Conservation (phyloP, 768 basidiomycete genomes). For the Mycena amicta region DNA sequence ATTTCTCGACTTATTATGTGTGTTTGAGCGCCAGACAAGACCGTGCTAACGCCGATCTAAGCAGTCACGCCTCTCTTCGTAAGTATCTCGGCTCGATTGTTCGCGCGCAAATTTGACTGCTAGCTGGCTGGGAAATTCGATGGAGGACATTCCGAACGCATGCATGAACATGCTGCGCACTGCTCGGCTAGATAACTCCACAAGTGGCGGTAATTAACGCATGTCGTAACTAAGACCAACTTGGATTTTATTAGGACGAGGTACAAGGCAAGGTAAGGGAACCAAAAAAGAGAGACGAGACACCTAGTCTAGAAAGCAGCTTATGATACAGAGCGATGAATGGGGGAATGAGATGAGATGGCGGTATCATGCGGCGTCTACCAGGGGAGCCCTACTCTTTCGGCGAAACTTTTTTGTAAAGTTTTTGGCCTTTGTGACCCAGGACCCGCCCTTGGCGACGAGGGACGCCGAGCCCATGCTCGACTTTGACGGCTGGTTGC, state of each 20-base stretch:
- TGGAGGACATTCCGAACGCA: no score
- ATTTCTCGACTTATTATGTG: neutral
- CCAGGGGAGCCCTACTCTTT: constrained; percentile 32
- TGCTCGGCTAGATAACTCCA: no score
- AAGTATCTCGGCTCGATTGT: no score
- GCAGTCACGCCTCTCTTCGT: no score
- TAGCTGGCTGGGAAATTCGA: no score
- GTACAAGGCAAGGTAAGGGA: neutral
- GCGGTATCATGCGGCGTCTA: constrained; percentile 7
- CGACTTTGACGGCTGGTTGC: constrained; percentile 38
- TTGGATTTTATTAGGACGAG: constrained; percentile 1
- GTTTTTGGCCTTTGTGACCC: constrained; percentile 41
- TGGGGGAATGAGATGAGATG: neutral
- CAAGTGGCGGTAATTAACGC: neutral
- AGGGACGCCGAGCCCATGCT: constrained; percentile 30
- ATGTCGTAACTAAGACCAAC: neutral
- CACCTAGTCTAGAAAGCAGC: neutral
- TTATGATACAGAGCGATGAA: neutral
- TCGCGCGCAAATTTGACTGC: no score
- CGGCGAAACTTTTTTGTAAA: constrained; percentile 48
- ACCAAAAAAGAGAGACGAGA: neutral
- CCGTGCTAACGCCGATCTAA: neutral
- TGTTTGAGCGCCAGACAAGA: neutral
- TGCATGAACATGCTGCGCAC: no score
- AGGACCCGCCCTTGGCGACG: constrained; percentile 20